These are phyloP conservation scores for Pichia sp. DNA, from an alignment of 1,139 yeast genomes.

Conservation along the genomic window DNA sequence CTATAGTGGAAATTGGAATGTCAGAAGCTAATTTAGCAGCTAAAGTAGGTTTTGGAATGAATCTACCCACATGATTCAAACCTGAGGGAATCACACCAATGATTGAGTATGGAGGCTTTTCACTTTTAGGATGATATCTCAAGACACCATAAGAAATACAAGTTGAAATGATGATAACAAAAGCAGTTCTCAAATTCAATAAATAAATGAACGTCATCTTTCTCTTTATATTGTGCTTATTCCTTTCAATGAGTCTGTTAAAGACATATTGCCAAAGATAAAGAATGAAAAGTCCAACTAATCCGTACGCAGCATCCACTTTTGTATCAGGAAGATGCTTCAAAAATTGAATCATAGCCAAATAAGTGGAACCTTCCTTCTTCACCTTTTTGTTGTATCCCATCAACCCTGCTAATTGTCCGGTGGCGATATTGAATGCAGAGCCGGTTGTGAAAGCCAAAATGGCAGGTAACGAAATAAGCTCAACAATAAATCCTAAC, in stretches of 20 bases:
- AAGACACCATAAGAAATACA: slow-evolving; percentile 53
- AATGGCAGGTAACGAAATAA: slow-evolving; percentile 88
- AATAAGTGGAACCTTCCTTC: slow-evolving; percentile 68
- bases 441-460: slow-evolving; percentile 96
- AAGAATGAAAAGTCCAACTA: slow-evolving; percentile 64
- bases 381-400: slow-evolving; percentile 65
- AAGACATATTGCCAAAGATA: slow-evolving; percentile 62
- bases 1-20: slow-evolving; percentile 79
- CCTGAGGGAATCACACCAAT: slow-evolving; percentile 83
- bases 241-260: slow-evolving; percentile 58
- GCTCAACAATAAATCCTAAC: slow-evolving; percentile 82
- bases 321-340: slow-evolving; percentile 65
- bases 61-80: slow-evolving; percentile 69
- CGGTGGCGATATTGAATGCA: slow-evolving; percentile 73
- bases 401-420: slow-evolving; percentile 85
- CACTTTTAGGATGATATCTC: slow-evolving; percentile 19
- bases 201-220: slow-evolving; percentile 55
- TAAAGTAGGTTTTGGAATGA: slow-evolving; percentile 61
- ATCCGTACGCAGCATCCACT: slow-evolving; percentile 85
- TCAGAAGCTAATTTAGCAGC: slow-evolving; percentile 63
- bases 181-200: slow-evolving; percentile 75
- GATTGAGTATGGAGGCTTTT: slow-evolving; percentile 49
- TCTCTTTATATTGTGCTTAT: slow-evolving; percentile 63
- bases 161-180: slow-evolving; percentile 75
- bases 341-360: slow-evolving; percentile 65